Base-by-base conservation (phyloP, 2,329 filamentous ascomycete species). In the Kalmusia sp. region DNA sequence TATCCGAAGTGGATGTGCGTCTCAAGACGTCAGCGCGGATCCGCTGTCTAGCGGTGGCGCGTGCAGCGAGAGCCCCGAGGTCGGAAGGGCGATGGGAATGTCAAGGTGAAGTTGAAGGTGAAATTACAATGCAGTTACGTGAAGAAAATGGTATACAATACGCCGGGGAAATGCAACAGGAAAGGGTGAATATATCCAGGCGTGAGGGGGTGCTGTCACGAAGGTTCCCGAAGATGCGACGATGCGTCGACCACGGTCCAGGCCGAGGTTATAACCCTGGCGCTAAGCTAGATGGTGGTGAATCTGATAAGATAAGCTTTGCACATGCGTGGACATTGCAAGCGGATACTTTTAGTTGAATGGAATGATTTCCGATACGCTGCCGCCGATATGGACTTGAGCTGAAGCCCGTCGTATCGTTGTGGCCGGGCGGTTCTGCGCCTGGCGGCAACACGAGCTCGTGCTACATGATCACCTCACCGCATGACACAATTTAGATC, bases 271-370 rank as follows among this genome's bases (percentile, higher is more conserved):
- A 47, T 43, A 19, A 25, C n/a, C 11, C 8, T 12, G 22, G 40
- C 49, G 37, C 49, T 55, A 48, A 25, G 33, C 49, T 22, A 31
- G 24, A 30, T n/a, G 22, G 3, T 28, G 46, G 44, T 2, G 17
- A 45, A 55, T 59, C 56, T 48, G 59, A 62, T 59, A 57, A 55
- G 54, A 57, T 57, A 55, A 37, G n/a, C n/a, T n/a, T n/a, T n/a
- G n/a, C n/a, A n/a, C n/a, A n/a, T n/a, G n/a, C n/a, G n/a, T n/a
- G n/a, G n/a, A n/a, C n/a, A n/a, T n/a, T n/a, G n/a, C n/a, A n/a
- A n/a, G n/a, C n/a, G n/a, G n/a, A n/a, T n/a, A n/a, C n/a, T n/a
- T n/a, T n/a, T n/a, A 82, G 45, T 28, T 46, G 49, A 28, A 28
- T 6, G 27, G 27, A n/a, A n/a, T n/a, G n/a, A n/a, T n/a, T n/a